phyloP scores from a whole-genome alignment of 495 filamentous ascomycete genomes.

The Penicillium paxilli region DNA sequence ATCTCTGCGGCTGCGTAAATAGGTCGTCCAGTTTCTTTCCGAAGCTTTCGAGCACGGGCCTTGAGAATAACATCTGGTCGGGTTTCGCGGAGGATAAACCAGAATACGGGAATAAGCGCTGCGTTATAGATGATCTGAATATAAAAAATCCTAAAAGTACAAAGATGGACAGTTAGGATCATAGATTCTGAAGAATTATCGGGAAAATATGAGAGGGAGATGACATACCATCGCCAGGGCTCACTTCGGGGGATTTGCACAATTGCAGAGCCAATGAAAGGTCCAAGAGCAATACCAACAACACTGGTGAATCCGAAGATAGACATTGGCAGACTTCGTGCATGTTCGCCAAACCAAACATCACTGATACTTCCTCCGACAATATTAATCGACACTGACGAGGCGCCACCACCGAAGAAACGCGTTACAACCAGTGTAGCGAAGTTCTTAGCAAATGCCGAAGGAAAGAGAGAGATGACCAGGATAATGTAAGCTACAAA shows the following conservation, averaged over 20 bases:
- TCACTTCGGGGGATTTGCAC: conserved; percentile 33
- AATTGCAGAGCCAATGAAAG: conserved; percentile 45
- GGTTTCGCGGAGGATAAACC: conserved; percentile 43
- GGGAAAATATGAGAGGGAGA: not conserved
- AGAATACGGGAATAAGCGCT: conserved; percentile 42
- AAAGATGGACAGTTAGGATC: conserved; percentile 1
- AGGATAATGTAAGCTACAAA: conserved; percentile 50
- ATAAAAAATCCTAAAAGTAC: conserved; percentile 49
- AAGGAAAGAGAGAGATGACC: conserved; percentile 46
- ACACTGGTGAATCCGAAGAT: conserved; percentile 45
- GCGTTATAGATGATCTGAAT: conserved; percentile 53
- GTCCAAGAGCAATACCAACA: conserved; percentile 49
- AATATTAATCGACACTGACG: conserved; percentile 47
- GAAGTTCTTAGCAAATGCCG: conserved; percentile 53
- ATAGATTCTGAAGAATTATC: not conserved
- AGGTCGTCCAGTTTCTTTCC: conserved; percentile 55
- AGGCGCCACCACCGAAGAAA: conserved; percentile 51
- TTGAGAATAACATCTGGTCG: conserved; percentile 55
- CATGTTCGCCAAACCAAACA: conserved; percentile 40
- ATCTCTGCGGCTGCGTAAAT: conserved; percentile 39
- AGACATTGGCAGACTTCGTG: conserved; percentile 45
- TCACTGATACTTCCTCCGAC: conserved; percentile 48
- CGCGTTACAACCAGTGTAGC: conserved; percentile 51
- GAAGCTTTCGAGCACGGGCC: conserved; percentile 60
- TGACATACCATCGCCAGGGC: conserved; percentile 46